Base-by-base conservation (phyloP, 441 rosid genomes). In the Aquilaria agallochum region DNA sequence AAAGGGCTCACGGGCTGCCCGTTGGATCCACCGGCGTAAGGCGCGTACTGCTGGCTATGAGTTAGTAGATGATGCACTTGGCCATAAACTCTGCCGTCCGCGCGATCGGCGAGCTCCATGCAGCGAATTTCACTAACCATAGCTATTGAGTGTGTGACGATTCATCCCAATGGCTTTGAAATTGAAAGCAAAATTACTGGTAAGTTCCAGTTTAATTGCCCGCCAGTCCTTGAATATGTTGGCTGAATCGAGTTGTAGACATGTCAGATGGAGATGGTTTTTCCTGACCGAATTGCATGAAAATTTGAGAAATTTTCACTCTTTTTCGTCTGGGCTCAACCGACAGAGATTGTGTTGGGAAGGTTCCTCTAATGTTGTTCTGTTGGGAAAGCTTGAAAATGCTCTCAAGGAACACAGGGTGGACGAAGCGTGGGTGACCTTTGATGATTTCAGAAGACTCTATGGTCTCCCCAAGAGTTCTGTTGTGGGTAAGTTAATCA, bases 351-450 rank as follows among this genome's bases (percentile, higher is more conserved):
- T 81, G 65, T 69, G 74, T 65, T 84, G 86, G 87, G 83, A 60
- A 70, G 77, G 63, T 67, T 80, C 89, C 52, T 70, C 84, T 36
- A 74, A 62, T 60, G 73, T 77, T 63, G 0, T 77, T 63, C 79
- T 93, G 54, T 55, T 71, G 68, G 75, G 74, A 53, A 93, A 82
- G 79, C 85, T 88, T 65, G 89, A 84, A 75, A 56, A 50, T 71
- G 78, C 87, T 36, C 70, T 90, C 52, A 78, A 73, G 53, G 66
- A 62, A 69, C 89, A 73, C 68, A 58, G 58, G 30, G 31, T 74
- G n/a, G 68, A 75, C 57, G 88, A 86, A 65, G 91, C 98, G 1
- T 93, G 91, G 91, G 73, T 73, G 40, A 71, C 79, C 62, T 90
- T 81, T 56, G 79, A 76, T 65, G 88, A 81, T 72, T 85, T 78